Conservation (phyloP, 108 stramenopile genomes). For the Cyclotella sp. region DNA sequence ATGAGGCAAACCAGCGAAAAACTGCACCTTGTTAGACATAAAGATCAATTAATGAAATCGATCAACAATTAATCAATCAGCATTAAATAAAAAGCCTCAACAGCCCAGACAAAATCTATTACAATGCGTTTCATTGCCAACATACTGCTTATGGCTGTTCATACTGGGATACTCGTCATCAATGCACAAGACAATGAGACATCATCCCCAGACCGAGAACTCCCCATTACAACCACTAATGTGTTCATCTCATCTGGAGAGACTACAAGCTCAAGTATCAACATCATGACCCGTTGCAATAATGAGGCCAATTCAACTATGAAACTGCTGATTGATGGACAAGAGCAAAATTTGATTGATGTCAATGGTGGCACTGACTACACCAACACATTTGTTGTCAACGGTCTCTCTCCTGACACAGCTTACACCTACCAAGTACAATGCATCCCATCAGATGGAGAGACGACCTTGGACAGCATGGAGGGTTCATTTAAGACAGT, state of each 20-base stretch:
- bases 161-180: too few species aligned
- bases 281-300: slow-evolving; percentile 54
- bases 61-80: too few species aligned
- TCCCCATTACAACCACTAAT: slow-evolving; percentile 49
- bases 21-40: too few species aligned
- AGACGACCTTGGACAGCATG: slow-evolving; percentile 23
- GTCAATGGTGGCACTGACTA: slow-evolving; percentile 37
- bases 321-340: slow-evolving; percentile 28
- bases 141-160: too few species aligned
- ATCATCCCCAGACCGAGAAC: slow-evolving; percentile 12
- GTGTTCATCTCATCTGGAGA: slow-evolving; percentile 51
- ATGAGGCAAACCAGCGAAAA: too few species aligned
- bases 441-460: slow-evolving; percentile 24
- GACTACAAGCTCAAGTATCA: slow-evolving; percentile 23
- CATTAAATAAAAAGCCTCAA: too few species aligned
- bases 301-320: slow-evolving; percentile 37
- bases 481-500: slow-evolving; percentile 46
- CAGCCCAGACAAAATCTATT: too few species aligned
- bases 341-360: not conserved
- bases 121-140: too few species aligned
- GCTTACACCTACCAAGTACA: slow-evolving; percentile 36
- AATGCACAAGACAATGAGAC: not conserved
- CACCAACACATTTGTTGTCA: slow-evolving; percentile 47
- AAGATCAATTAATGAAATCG: too few species aligned
- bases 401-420: slow-evolving; percentile 23